Base-by-base conservation (phyloP, 1,139 yeast species). In the Yamadazyma membranifaciens region DNA sequence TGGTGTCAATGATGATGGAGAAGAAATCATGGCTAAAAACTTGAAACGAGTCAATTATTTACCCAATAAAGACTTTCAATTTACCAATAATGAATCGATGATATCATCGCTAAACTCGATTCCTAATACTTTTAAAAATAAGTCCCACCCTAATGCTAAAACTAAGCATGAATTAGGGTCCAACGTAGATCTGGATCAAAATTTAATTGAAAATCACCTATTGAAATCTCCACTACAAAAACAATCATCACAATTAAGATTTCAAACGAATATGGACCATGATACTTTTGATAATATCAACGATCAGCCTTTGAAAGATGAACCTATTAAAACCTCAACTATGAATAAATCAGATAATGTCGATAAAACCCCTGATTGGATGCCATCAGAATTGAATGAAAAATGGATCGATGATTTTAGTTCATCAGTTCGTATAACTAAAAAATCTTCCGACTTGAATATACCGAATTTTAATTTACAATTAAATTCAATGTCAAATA, bases 81-180 rank as follows among this genome's bases (percentile, higher is more conserved):
- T 55, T 15, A 36, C 39, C 3, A 36, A 36, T 25, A 57, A 58
- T 29, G 47, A 43, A 46, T 43, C 33, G 43, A 45, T 16, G 34
- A 31, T 30, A 14, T 58, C 65, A 9, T 59, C 63, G 2, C 47
- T 62, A 3, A 54, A 52, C 9, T 67, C 75, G 2, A 66, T 69
- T 15, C 77, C 78, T 22, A 72, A 72, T 47, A 72, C 78, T 0
- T 72, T 72, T 57, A 64, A 69, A 42, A 63, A 70, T 49, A 72
- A 71, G 45, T 65, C 73, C 9, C 74, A 69, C 47, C 75, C 77
- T 9, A 72, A 70, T 48, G 78, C 78, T 20, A 63, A 56, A 42
- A 65, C 77, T 0, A 72, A 70, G 48, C 46, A 59, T 12, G 33
- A 28, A 20, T 36, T 36, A 22, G 38, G 38, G 2, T 6, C 4